Evolutionary conservation across 768 basidiomycete species (phyloP).

Genomic region (Suillus placidus): DNA sequence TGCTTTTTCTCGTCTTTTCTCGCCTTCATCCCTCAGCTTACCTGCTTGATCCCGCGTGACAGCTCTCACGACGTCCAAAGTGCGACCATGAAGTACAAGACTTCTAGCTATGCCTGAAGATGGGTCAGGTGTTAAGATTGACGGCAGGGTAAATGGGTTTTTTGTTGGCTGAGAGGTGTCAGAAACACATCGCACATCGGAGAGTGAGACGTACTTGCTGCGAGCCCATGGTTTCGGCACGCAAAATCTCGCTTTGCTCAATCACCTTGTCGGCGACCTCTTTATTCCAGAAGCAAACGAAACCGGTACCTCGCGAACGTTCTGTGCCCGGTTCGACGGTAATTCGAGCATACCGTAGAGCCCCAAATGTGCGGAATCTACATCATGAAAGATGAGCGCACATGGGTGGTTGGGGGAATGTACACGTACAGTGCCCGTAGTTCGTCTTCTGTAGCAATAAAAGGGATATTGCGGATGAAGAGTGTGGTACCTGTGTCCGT

Average conservation of each 20-base stretch:
- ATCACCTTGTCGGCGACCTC: conserved; percentile 87
- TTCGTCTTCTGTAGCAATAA: conserved; percentile 92
- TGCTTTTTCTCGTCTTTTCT: conserved; percentile 81
- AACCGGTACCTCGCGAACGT: conserved; percentile 92
- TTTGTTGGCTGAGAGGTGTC: conserved; percentile 52
- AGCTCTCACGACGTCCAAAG: conserved; percentile 87
- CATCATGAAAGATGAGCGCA: conserved; percentile 9
- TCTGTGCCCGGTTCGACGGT: conserved; percentile 82
- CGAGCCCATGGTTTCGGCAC: conserved; percentile 60
- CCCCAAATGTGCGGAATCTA: conserved; percentile 91
- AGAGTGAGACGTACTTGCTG: conserved; percentile 31
- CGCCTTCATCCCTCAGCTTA: conserved; percentile 86
- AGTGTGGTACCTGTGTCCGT: conserved; percentile 90
- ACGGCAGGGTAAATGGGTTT: conserved; percentile 86
- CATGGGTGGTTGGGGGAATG: background rate
- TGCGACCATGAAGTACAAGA: conserved; percentile 89
- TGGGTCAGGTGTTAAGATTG: conserved; percentile 92
- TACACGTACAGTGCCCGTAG: conserved; percentile 73
- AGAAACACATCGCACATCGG: conserved; percentile 3
- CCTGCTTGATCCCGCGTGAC: conserved; percentile 89
- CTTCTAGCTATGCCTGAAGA: conserved; percentile 79
- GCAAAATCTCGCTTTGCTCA: conserved; percentile 74
- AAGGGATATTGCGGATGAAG: conserved; percentile 93
- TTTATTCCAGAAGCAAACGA: conserved; percentile 95
- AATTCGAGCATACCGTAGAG: conserved; percentile 90